Base-by-base conservation (phyloP, 2,329 filamentous ascomycete genomes). In the Nothophaeocryptopus gaeumannii region DNA sequence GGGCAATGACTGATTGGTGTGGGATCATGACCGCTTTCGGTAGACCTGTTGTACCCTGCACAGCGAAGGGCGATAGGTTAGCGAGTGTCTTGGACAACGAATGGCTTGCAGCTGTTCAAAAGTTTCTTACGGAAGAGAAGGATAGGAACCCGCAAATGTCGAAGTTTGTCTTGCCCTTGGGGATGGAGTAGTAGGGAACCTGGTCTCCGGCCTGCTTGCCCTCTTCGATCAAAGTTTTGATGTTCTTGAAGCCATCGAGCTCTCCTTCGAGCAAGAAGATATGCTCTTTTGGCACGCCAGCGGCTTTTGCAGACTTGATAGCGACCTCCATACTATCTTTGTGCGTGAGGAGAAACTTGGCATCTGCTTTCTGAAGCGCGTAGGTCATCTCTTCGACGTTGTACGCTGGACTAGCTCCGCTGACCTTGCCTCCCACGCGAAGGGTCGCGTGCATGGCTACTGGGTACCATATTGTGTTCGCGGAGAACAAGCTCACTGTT, bases 311-410 rank as follows among this genome's bases (percentile, higher is more conserved):
- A 12, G 79, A 79, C 12, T 72, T 72, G 8, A 71, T 66, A 1
- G 80, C 81, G 32, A 84, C 75, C 4, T 78, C 71, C 67, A 83
- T 75, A 12, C 73, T 77, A 12, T 74, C 73, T 0, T 75, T 74
- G 2, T 79, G 72, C 0, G 81, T 83, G 66, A 85, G 76, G 8
- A 84, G 61, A 51, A 81, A 79, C 54, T 77, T 82, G 2, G 79
- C 77, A 31, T 78, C 70, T 0, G 74, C 78, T 1, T 75, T 82
- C 58, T 78, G 76, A 2, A 86, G 68, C 1, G 81, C 82, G 64
- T 85, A 84, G 1, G 76, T 78, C 79, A 86, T 85, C 58, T 87
- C 84, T 42, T 86, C 83, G 12, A 80, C 73, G 48, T 80, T 84
- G 65, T 86, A 86, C 0, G 82, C 83, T 0, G 83, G 83, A 12